phyloP scores from a whole-genome alignment of 345 rosid species.

The Moricandia arvensis region DNA sequence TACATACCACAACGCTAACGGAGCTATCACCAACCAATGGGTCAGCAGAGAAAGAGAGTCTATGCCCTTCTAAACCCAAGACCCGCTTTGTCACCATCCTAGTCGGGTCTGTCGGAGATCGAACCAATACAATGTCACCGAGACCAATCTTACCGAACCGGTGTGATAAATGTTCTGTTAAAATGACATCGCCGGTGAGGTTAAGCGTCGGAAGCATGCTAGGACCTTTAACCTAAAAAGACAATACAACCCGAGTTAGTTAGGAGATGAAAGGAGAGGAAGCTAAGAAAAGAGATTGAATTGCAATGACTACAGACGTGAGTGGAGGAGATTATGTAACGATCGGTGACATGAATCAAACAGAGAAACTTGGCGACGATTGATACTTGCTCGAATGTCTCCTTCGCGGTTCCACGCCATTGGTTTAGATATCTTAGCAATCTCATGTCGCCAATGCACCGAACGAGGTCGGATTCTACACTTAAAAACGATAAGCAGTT shows the following conservation, averaged over 20 bases:
- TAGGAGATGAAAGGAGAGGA: neutral
- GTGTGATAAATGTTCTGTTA: conserved; percentile 65
- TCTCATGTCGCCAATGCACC: conserved; percentile 13
- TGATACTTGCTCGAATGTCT: conserved; percentile 35
- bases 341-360: conserved; percentile 58
- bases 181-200: conserved; percentile 61
- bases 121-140: conserved; percentile 75
- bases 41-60: conserved; percentile 52
- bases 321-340: conserved; percentile 55
- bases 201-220: conserved; percentile 88
- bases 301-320: conserved; percentile 41
- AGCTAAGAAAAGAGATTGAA: neutral
- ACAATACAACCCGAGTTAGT: neutral
- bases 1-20: conserved; percentile 41
- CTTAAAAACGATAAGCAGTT: conserved; percentile 11
- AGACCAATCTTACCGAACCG: conserved; percentile 55
- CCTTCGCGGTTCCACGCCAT: conserved; percentile 48
- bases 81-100: conserved; percentile 63
- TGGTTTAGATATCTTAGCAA: conserved; percentile 21
- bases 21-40: conserved; percentile 35
- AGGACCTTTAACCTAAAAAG: conserved; percentile 64
- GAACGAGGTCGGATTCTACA: neutral
- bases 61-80: conserved; percentile 67
- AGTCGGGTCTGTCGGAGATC: conserved; percentile 64
- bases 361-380: conserved; percentile 39